A percentile compares a stretch with the other conserved stretches of the same genome.
Evolutionary conservation across 2,329 filamentous ascomycete species (phyloP).

Genomic region (Nemania sp.): DNA sequence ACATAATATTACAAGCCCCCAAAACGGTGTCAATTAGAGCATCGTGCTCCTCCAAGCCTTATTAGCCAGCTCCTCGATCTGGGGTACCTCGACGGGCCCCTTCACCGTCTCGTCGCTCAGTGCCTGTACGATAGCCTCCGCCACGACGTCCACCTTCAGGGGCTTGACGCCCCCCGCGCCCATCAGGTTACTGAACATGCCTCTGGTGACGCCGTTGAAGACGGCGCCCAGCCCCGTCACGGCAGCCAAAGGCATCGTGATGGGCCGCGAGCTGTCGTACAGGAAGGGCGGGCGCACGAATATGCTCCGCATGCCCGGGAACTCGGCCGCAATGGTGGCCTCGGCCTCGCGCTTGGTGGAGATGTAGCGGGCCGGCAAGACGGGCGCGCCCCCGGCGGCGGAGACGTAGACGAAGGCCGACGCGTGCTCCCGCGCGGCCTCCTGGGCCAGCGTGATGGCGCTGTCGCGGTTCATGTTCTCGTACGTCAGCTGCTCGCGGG

Average conservation of each 20-base stretch:
- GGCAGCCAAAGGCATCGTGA: slow-evolving; percentile 85
- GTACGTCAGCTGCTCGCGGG: slow-evolving; percentile 82
- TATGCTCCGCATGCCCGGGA: slow-evolving; percentile 75
- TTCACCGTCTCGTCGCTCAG: slow-evolving; percentile 72
- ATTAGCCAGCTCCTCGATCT: slow-evolving; percentile 80
- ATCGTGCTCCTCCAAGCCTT: slow-evolving; percentile 89
- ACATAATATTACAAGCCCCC: slow-evolving; percentile 25
- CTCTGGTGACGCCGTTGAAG: slow-evolving; percentile 78
- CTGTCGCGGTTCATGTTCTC: slow-evolving; percentile 95
- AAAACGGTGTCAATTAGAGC: slow-evolving; percentile 56
- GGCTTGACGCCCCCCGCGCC: slow-evolving; percentile 86
- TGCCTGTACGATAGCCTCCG: slow-evolving; percentile 87
- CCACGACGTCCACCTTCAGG: slow-evolving; percentile 83
- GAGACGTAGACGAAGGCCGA: slow-evolving; percentile 85
- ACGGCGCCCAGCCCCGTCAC: slow-evolving; percentile 74
- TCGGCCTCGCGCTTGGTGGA: slow-evolving; percentile 92
- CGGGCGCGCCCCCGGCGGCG: slow-evolving; percentile 81
- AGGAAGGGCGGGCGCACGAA: slow-evolving; percentile 88
- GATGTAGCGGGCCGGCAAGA: slow-evolving; percentile 85
- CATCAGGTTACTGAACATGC: slow-evolving; percentile 75
- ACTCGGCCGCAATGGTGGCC: slow-evolving; percentile 69
- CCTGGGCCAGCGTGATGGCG: slow-evolving; percentile 81
- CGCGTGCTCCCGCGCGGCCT: slow-evolving; percentile 68
- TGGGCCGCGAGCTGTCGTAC: slow-evolving; percentile 79
- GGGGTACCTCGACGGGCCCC: slow-evolving; percentile 76